phyloP scores from a whole-genome alignment of 2,329 filamentous ascomycete genomes.

The Paraphoma sp. region DNA sequence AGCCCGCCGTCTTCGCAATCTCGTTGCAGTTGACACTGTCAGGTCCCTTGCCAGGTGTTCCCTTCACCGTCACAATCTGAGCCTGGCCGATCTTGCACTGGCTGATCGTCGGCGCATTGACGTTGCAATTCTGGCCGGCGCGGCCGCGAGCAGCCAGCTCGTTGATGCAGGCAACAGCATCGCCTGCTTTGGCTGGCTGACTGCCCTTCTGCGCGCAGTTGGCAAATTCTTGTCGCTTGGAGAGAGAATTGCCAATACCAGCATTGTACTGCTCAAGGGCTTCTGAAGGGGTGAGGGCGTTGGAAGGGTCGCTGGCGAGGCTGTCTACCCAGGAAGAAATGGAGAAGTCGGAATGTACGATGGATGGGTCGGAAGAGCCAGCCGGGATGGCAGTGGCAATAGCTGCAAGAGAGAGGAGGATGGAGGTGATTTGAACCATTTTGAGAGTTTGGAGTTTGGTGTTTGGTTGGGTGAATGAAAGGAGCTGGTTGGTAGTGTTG shows the following conservation, averaged over 20 bases:
- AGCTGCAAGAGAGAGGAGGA: slow-evolving; percentile 2
- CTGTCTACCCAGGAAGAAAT: slow-evolving; percentile 8
- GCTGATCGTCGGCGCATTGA: neutral
- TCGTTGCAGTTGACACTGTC: slow-evolving; percentile 10
- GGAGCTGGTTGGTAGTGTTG: neutral
- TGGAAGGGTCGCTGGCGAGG: slow-evolving; percentile 1
- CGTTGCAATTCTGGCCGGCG: neutral
- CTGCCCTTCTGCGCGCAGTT: neutral
- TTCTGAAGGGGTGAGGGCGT: slow-evolving; percentile 2
- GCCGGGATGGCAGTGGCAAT: neutral
- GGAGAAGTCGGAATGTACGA: slow-evolving; percentile 8
- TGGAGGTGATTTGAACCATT: neutral
- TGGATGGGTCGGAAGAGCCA: neutral
- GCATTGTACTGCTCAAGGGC: slow-evolving; percentile 2
- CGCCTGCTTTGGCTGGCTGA: neutral
- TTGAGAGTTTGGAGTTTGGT: neutral
- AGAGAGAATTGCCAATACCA: neutral
- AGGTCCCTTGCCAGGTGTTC: neutral
- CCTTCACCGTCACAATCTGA: slow-evolving; percentile 5
- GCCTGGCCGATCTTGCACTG: neutral
- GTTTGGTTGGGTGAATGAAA: neutral
- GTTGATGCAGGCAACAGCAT: slow-evolving; percentile 2
- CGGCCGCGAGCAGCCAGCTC: neutral
- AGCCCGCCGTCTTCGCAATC: slow-evolving; percentile 1
- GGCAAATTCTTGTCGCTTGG: slow-evolving; percentile 1